Conservation (phyloP, 805 yeast species). For the fission yeast (Schizosaccharomyces pombe) region DNA sequence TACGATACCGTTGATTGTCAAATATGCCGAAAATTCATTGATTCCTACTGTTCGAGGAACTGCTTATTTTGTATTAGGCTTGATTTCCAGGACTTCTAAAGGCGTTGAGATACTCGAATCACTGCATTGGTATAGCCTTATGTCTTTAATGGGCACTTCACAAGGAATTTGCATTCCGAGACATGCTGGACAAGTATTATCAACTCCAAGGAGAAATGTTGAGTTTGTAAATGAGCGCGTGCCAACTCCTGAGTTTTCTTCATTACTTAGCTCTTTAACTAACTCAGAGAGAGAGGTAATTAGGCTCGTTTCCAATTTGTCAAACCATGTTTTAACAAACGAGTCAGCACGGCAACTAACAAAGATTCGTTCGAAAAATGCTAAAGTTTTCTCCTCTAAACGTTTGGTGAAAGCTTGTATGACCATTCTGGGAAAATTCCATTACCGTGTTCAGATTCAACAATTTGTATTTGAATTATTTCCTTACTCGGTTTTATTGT, state of each 20-base stretch:
- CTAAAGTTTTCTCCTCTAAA: neutral
- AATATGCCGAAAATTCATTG: conserved; percentile 23
- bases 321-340: conserved; percentile 2
- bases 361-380: neutral
- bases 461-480: neutral
- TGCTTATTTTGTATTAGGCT: conserved; percentile 55
- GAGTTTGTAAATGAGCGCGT: neutral
- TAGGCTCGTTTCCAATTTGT: neutral
- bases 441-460: neutral
- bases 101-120: conserved; percentile 76
- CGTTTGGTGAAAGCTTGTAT: neutral
- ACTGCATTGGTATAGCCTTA: conserved; percentile 41
- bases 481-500: neutral
- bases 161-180: conserved; percentile 9
- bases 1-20: conserved; percentile 29
- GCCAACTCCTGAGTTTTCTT: neutral
- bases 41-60: conserved; percentile 48
- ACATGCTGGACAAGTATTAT: conserved; percentile 5
- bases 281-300: neutral
- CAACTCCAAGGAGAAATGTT: neutral
- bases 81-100: conserved; percentile 44
- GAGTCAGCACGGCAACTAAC: neutral
- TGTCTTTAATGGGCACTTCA: conserved; percentile 23
- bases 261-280: neutral
- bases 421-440: neutral